These are phyloP conservation scores for Yarrowia sp. DNA, from an alignment of 805 yeast genomes.

Conservation along the genomic window DNA sequence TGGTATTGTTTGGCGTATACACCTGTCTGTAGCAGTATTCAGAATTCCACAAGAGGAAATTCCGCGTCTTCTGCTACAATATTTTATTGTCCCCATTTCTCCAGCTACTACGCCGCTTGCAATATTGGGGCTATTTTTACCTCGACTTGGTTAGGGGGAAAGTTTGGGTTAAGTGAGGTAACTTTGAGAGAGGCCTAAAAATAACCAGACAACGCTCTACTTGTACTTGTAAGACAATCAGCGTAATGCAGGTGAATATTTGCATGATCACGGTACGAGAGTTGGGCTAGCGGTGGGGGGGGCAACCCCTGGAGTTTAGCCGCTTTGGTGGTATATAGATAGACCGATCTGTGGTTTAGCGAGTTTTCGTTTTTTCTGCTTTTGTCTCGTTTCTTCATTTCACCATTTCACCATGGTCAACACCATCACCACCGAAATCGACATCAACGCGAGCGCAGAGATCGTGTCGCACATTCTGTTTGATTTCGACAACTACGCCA, in stretches of 20 bases:
- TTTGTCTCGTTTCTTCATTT: neutral
- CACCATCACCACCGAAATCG: constrained; percentile 4
- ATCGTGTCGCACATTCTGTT: constrained; percentile 5
- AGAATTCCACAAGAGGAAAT: no score
- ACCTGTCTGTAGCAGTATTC: no score
- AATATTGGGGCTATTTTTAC: no score
- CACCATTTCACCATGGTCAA: neutral
- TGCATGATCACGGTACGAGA: neutral
- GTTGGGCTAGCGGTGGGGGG: neutral
- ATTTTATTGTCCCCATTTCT: no score
- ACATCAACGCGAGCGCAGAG: constrained; percentile 10
- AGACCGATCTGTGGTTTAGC: no score
- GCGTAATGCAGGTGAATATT: constrained; percentile 11
- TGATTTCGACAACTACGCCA: constrained; percentile 25
- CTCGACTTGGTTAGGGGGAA: no score
- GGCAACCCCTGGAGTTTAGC: constrained; percentile 18
- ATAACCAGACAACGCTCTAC: neutral
- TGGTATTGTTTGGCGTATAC: no score
- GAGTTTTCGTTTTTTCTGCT: no score
- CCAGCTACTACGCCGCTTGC: no score
- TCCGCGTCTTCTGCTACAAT: no score
- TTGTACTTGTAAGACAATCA: no score
- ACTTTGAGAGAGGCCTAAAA: neutral
- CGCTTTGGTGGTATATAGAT: constrained; percentile 3
- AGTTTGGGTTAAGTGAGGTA: no score